Percentiles rank a stretch among this genome's conserved stretches.
phyloP scores from a whole-genome alignment of 306 rosid genomes.

The Cyamopsis tetragonoloba region DNA sequence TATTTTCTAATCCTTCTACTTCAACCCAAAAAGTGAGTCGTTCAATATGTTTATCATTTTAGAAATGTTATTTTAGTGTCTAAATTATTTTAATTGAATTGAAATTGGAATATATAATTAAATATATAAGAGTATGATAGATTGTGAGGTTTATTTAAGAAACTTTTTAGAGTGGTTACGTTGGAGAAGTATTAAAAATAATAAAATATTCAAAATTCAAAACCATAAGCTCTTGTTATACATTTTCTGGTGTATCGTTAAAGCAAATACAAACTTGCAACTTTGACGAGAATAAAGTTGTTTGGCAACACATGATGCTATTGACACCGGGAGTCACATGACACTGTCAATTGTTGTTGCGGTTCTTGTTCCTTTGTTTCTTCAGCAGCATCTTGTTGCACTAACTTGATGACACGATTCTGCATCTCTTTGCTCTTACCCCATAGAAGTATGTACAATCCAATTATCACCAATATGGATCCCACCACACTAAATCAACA shows the following conservation, averaged over 20 bases:
- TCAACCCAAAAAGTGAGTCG: too few relatives aligned
- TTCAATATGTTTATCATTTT: too few relatives aligned
- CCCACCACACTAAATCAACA: conserved; percentile 55
- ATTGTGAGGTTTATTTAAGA: too few relatives aligned
- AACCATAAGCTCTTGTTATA: neutral
- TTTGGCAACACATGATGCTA: neutral
- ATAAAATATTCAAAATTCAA: too few relatives aligned
- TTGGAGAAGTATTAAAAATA: too few relatives aligned
- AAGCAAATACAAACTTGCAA: neutral
- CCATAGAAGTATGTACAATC: conserved; percentile 83
- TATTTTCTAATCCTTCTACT: too few relatives aligned
- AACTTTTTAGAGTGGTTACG: too few relatives aligned
- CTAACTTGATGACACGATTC: conserved; percentile 31
- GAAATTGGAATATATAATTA: too few relatives aligned
- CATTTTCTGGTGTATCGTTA: neutral
- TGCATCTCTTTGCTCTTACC: conserved; percentile 78
- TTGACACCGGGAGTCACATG: conserved; percentile 40
- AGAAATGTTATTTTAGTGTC: too few relatives aligned
- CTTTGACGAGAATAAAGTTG: neutral
- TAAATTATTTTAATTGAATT: too few relatives aligned
- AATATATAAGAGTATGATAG: too few relatives aligned
- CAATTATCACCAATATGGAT: conserved; percentile 66
- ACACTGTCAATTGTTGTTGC: conserved; percentile 38
- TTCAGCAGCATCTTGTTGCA: conserved; percentile 40
- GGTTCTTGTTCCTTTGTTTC: conserved; percentile 48